Evolutionary conservation across 169 alveolate species (phyloP).

Genomic region (Babesia ovis): DNA sequence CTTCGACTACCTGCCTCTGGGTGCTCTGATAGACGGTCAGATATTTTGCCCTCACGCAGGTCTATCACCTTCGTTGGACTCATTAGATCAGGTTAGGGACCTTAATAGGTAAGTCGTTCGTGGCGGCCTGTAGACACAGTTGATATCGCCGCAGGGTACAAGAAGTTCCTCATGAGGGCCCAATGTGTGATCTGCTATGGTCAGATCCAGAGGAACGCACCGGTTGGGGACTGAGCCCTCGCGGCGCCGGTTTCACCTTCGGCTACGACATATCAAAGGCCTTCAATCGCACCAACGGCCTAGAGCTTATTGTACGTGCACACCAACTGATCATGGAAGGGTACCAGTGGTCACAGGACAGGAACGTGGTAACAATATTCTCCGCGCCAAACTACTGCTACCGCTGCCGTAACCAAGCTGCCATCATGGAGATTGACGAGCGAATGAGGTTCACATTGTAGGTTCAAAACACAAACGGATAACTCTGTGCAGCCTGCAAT

Average conservation of each 20-base stretch:
- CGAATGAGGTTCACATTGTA: slow-evolving; percentile 76
- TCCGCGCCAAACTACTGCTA: slow-evolving; percentile 96
- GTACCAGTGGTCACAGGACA: slow-evolving; percentile 88
- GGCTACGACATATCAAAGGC: slow-evolving; percentile 92
- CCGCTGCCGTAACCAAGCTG: slow-evolving; percentile 94
- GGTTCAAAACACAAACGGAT: background rate
- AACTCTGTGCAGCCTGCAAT: slow-evolving; percentile 43
- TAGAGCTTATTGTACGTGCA: slow-evolving; percentile 93
- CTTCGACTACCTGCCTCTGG: slow-evolving; percentile 94
- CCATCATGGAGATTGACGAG: slow-evolving; percentile 95
- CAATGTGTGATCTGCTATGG: slow-evolving; percentile 99
- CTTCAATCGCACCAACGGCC: slow-evolving; percentile 90
- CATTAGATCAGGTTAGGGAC: slow-evolving; percentile 90
- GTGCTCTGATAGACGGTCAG: slow-evolving; percentile 92
- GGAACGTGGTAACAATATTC: slow-evolving; percentile 91
- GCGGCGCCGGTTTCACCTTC: slow-evolving; percentile 98
- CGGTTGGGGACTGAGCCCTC: slow-evolving; percentile 94
- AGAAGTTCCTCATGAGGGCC: slow-evolving; percentile 98
- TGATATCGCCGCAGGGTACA: slow-evolving; percentile 50
- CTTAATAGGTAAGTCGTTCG: slow-evolving; percentile 69
- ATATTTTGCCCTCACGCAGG: slow-evolving; percentile 98
- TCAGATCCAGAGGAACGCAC: slow-evolving; percentile 90
- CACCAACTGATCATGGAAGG: slow-evolving; percentile 96
- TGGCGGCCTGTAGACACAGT: no score
- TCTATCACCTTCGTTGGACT: slow-evolving; percentile 90